Evolutionary conservation across 2,329 filamentous ascomycete species (phyloP), one percentile per base, ranked within the genome.

Genomic region (Diaporthe capsici): DNA sequence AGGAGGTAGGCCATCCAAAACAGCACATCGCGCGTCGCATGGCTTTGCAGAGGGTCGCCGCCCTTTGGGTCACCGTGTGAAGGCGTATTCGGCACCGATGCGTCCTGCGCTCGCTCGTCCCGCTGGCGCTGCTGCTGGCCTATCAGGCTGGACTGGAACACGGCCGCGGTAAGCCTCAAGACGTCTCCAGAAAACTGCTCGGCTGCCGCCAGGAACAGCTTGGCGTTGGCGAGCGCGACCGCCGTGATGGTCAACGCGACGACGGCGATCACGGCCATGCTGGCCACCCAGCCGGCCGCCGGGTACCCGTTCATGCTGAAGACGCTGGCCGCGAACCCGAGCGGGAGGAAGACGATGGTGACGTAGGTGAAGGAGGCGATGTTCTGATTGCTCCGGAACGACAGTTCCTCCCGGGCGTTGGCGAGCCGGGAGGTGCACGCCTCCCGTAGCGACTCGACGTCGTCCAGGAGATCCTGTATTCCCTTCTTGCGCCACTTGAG

Each of bases 321-420:
- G 3, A 83, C 73, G 25, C 80, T 80, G 2, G 80, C 77, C 1
- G 80, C 81, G 31, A 84, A 81, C 4, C 82, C 81, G 0, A 82
- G 75, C 0, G 82, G 82, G 1, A 84, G 73, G 76, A 84, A 84
- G 37, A 84, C 79, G 8, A 82, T 80, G 0, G 82, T 84, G 6
- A 82, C 81, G 71, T 83, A 83, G 1, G 83, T 84, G 71, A 84
- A 84, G 28, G 80, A 77, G 0, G 79, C 80, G 58, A 83, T 80
- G 60, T 83, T 81, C 58, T 82, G 79, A 0, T 78, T 77, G 3
- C 76, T 72, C 17, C 75, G 65, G 12, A 78, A 60, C 3, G 67
- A 37, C 1, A 78, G 55, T 13, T 79, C 76, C 20, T 77, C 71
- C 5, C 78, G 72, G 3, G 75, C 73, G 4, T 77, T 77, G 0